Evolutionary conservation across 2,329 filamentous ascomycete species (phyloP).

Genomic region (Gaeumannomyces tritici): DNA sequence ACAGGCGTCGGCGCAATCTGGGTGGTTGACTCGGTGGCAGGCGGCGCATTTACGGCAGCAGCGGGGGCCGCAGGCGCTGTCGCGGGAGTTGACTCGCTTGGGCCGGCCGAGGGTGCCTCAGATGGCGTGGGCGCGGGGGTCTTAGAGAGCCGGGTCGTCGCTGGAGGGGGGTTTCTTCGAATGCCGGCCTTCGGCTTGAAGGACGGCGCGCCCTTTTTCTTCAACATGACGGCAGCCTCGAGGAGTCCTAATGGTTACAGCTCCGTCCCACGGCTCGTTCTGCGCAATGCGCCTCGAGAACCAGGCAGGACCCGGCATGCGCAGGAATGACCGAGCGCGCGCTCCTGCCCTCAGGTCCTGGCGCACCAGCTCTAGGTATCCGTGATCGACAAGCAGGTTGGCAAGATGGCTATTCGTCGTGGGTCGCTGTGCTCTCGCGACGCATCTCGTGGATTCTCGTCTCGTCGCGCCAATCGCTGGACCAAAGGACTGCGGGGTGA

Average conservation of each 20-base stretch:
- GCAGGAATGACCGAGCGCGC: not conserved
- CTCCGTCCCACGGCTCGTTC: not conserved
- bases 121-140: constrained; percentile 9
- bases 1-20: constrained; percentile 1
- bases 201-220: constrained; percentile 54
- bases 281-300: not conserved
- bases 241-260: not conserved
- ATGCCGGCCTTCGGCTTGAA: constrained; percentile 61
- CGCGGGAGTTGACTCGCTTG: not conserved
- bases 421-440: not conserved
- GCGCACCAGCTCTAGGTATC: not conserved
- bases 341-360: not conserved
- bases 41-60: not conserved
- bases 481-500: not conserved
- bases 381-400: not conserved
- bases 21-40: constrained; percentile 1
- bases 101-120: not conserved
- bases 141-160: constrained; percentile 10
- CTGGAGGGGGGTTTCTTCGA: constrained; percentile 37
- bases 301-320: not conserved
- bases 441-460: not conserved
- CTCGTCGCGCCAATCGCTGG: not conserved
- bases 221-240: constrained; percentile 34
- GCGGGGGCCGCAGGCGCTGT: constrained; percentile 1
- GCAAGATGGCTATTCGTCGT: not conserved